phyloP scores from a whole-genome alignment of 2,329 filamentous ascomycete genomes.

The Aspergillus uvarum region DNA sequence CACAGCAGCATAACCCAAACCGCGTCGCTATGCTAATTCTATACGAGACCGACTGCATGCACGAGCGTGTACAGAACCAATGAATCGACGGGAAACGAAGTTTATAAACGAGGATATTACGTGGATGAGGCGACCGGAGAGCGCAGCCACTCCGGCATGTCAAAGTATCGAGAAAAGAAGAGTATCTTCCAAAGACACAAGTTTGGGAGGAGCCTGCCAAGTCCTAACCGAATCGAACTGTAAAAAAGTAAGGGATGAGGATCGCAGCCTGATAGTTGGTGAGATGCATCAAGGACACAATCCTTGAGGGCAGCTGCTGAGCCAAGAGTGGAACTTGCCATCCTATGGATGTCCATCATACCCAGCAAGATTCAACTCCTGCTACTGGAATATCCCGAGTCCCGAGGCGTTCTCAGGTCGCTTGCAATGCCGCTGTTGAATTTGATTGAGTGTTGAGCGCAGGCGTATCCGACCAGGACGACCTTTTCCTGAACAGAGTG shows the following conservation, averaged over 20 bases:
- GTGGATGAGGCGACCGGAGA: background rate
- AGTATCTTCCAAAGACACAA: conserved; percentile 3
- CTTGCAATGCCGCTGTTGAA: conserved; percentile 2
- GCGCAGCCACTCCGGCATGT: background rate
- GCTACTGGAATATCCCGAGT: conserved; percentile 28
- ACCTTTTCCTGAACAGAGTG: conserved; percentile 72
- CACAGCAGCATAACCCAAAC: background rate
- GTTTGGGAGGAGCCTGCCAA: conserved; percentile 7
- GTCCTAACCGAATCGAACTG: conserved; percentile 1
- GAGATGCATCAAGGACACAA: background rate
- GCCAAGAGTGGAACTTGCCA: background rate
- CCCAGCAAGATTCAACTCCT: conserved; percentile 15
- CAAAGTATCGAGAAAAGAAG: background rate
- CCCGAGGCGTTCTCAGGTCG: conserved; percentile 16
- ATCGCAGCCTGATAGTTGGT: background rate
- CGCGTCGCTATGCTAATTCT: background rate
- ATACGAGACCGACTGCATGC: background rate
- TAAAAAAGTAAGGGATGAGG: background rate
- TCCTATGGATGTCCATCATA: background rate
- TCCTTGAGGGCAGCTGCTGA: background rate
- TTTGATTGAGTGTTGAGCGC: conserved; percentile 53
- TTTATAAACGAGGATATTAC: background rate
- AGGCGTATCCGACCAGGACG: conserved; percentile 81
- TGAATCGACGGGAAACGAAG: background rate
- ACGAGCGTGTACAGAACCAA: background rate